Percentiles rank a stretch among this genome's conserved stretches.
Conservation (phyloP, 2,329 filamentous ascomycete species). For the Paramyrothecium roridum region DNA sequence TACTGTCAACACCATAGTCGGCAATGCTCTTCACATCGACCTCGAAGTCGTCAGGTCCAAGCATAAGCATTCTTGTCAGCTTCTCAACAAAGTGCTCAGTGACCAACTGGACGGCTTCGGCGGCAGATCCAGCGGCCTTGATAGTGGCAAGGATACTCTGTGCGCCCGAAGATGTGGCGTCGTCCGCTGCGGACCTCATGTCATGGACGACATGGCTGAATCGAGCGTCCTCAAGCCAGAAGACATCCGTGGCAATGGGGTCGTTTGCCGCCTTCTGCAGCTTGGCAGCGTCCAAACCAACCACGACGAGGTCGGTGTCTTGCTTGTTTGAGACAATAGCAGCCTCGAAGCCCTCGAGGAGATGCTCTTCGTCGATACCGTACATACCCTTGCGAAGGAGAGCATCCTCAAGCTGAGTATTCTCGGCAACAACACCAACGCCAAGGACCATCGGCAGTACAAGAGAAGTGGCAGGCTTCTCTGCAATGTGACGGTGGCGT, state of each 20-base stretch:
- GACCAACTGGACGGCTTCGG: constrained; percentile 9
- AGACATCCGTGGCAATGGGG: constrained; percentile 9
- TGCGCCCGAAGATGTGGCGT: constrained; percentile 2
- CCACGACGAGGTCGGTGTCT: constrained; percentile 14
- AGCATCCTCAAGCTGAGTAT: constrained; percentile 1
- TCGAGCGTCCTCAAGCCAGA: constrained; percentile 22
- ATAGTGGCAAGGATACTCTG: constrained; percentile 12
- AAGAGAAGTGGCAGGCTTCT: constrained; percentile 4
- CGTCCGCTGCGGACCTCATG: constrained; percentile 6
- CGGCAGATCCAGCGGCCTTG: constrained; percentile 6
- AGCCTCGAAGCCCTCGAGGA: constrained; percentile 2
- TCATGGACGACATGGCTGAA: constrained; percentile 14
- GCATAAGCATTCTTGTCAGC: constrained; percentile 16
- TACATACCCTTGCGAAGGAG: constrained; percentile 6
- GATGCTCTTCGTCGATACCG: constrained; percentile 4
- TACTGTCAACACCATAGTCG: constrained; percentile 30
- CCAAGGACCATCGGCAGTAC: constrained; percentile 11
- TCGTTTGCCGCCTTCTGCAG: constrained; percentile 10
- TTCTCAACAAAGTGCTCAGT: constrained; percentile 12
- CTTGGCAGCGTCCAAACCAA: constrained; percentile 19
- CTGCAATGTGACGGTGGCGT: constrained; percentile 4
- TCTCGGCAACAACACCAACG: constrained; percentile 16
- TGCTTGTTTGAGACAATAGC: not conserved
- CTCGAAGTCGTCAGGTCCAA: constrained; percentile 10
- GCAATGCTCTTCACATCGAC: constrained; percentile 14